Base-by-base conservation (phyloP, 306 rosid genomes). In the Lathyrus aphaca region DNA sequence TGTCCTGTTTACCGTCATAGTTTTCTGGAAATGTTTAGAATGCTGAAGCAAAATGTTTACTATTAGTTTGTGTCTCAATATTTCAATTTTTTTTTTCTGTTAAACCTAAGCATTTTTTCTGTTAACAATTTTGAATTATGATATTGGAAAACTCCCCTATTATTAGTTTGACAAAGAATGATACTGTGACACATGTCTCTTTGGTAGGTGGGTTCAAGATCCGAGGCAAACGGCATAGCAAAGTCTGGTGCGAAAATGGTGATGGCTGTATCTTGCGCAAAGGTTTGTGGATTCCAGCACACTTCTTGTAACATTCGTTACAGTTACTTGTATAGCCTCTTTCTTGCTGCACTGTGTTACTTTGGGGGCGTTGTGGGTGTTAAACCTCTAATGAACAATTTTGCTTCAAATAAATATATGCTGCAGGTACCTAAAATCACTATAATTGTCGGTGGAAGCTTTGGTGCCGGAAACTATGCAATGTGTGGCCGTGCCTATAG, bases 401-500 rank as follows among this genome's bases (percentile, higher is more conserved):
- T 15, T 75, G 68, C 57, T 63, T 61, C 57, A 25, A 56, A 54
- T 77, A 71, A 58, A 74, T 69, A 35, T 42, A 12, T 79, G 50
- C 81, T 78, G 38, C 80, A 94, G 98, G 97, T 94, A 48, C 98
- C 98, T 45, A 94, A 94, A 81, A 83, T 94, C 56, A 90, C 98
- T 17, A 81, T 94, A 79, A 74, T 94, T 53, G 78, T 94, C 71
- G 98, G 98, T 19, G 98, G 98, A 80, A 94, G 98, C 90, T 90
- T 88, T 9, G 97, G 96, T 69, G 97, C 98, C 68, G 98, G 98
- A 70, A 90, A 90, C 82, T 94, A 94, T 82, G 98, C 98, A 72
- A 94, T 94, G 98, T 94, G 98, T 64, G 98, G 98, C 32, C 97
- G 98, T 66, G 97, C 98, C 46, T 94, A 90, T 56, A 94, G 96